These are phyloP conservation scores for Micractinium conductrix DNA, from an alignment of 139 green algal genomes.

Conservation along the genomic window DNA sequence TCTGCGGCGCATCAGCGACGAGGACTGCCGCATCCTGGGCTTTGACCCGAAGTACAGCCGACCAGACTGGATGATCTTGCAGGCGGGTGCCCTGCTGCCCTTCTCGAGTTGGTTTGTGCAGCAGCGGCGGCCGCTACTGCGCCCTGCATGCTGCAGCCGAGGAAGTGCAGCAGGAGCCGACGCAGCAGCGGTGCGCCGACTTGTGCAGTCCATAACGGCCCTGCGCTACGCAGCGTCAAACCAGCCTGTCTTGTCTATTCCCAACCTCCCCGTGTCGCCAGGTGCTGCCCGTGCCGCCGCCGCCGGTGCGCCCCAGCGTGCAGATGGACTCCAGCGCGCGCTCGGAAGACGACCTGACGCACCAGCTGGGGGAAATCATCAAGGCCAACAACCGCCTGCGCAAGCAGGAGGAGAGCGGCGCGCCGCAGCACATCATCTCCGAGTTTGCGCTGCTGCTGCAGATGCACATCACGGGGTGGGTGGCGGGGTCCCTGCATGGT, in stretches of 20 bases:
- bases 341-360: constrained; percentile 98
- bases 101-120: too few species aligned
- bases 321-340: constrained; percentile 89
- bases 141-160: too few species aligned
- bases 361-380: constrained; percentile 98
- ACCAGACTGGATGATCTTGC: constrained; percentile 96
- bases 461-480: constrained; percentile 86
- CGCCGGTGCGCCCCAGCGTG: constrained; percentile 89
- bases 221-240: too few species aligned
- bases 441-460: constrained; percentile 85
- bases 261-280: too few species aligned
- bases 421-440: constrained; percentile 90
- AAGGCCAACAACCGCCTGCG: constrained; percentile 90
- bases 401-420: constrained; percentile 86
- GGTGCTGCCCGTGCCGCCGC: constrained; percentile 94
- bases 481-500: background rate
- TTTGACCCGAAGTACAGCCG: constrained; percentile 84
- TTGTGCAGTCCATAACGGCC: too few species aligned
- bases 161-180: too few species aligned
- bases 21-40: constrained; percentile 91
- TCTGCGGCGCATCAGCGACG: constrained; percentile 88
- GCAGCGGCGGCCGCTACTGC: too few species aligned
- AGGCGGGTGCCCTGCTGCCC: too few species aligned
- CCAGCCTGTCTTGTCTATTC: too few species aligned
- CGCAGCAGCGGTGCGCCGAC: too few species aligned